Percentiles rank a stretch among this genome's conserved stretches.
Conservation (phyloP, 2,329 filamentous ascomycete species). For the Sordariomycetes sp. region DNA sequence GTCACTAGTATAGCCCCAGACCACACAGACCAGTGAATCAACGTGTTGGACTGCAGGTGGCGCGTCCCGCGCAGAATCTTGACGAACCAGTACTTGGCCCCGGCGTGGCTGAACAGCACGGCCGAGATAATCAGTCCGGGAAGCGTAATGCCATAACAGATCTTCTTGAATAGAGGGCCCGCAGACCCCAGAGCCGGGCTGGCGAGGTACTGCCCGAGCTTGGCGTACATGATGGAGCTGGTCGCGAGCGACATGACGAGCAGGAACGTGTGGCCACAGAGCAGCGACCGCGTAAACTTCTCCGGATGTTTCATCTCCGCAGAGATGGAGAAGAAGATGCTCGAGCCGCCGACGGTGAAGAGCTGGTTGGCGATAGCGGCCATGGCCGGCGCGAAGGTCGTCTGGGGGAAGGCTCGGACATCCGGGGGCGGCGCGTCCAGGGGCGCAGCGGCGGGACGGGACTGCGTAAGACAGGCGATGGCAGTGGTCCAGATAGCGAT, state of each 20-base stretch:
- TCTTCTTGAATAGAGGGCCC: conserved; percentile 18
- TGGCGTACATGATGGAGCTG: conserved; percentile 18
- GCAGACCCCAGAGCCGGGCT: conserved; percentile 16
- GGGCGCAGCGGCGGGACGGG: conserved; percentile 45
- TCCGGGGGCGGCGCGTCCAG: conserved; percentile 44
- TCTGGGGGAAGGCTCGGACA: conserved; percentile 37
- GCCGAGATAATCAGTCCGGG: conserved; percentile 12
- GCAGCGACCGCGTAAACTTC: conserved; percentile 14
- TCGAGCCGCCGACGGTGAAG: conserved; percentile 39
- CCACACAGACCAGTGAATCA: conserved; percentile 18
- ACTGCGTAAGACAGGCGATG: conserved; percentile 16
- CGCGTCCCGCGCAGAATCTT: conserved; percentile 16
- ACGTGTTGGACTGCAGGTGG: conserved; percentile 16
- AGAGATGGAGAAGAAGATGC: conserved; percentile 44
- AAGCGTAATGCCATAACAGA: conserved; percentile 18
- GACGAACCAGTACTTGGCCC: conserved; percentile 18
- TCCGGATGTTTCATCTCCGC: conserved; percentile 33
- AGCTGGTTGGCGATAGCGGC: conserved; percentile 42
- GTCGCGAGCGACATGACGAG: conserved; percentile 16
- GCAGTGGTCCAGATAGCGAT: conserved; percentile 27
- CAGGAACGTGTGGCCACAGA: conserved; percentile 14
- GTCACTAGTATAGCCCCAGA: not conserved
- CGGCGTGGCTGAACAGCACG: conserved; percentile 7
- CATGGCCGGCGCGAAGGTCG: conserved; percentile 43
- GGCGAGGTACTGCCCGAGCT: conserved; percentile 16